Evolutionary conservation across 2,329 filamentous ascomycete species (phyloP).

Genomic region (Ophiostoma perfectum): DNA sequence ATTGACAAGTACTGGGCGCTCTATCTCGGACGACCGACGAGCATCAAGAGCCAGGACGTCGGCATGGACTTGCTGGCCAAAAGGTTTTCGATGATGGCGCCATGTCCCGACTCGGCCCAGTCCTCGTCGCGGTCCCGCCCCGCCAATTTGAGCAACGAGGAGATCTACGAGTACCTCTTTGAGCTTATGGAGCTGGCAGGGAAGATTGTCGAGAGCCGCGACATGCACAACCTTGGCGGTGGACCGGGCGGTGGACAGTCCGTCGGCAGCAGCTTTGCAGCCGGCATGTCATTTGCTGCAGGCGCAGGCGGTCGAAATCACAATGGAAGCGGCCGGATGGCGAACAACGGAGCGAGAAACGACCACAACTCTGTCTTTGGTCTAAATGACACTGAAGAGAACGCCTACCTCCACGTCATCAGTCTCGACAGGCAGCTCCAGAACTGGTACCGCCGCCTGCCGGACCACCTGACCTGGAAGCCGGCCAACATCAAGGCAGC

Average conservation of each 20-base stretch:
- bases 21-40: slow-evolving; percentile 49
- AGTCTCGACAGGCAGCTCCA: slow-evolving; percentile 49
- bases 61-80: slow-evolving; percentile 44
- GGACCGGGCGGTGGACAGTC: neutral
- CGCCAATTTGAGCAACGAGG: slow-evolving; percentile 28
- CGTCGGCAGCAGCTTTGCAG: neutral
- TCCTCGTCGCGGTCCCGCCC: neutral
- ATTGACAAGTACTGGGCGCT: slow-evolving; percentile 53
- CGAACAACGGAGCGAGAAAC: slow-evolving; percentile 19
- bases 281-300: neutral
- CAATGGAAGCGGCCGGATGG: neutral
- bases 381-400: slow-evolving; percentile 30
- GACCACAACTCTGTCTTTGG: slow-evolving; percentile 33
- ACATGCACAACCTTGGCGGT: slow-evolving; percentile 29
- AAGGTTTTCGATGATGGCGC: slow-evolving; percentile 40
- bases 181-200: slow-evolving; percentile 53
- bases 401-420: slow-evolving; percentile 46
- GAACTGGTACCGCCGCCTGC: slow-evolving; percentile 49
- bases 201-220: slow-evolving; percentile 44
- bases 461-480: slow-evolving; percentile 45
- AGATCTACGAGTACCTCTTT: slow-evolving; percentile 48
- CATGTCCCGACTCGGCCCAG: slow-evolving; percentile 23
- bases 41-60: slow-evolving; percentile 49
- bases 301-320: neutral
- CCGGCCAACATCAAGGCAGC: slow-evolving; percentile 46